phyloP scores from a whole-genome alignment of 768 basidiomycete species.

The Naganishia friedmannii region DNA sequence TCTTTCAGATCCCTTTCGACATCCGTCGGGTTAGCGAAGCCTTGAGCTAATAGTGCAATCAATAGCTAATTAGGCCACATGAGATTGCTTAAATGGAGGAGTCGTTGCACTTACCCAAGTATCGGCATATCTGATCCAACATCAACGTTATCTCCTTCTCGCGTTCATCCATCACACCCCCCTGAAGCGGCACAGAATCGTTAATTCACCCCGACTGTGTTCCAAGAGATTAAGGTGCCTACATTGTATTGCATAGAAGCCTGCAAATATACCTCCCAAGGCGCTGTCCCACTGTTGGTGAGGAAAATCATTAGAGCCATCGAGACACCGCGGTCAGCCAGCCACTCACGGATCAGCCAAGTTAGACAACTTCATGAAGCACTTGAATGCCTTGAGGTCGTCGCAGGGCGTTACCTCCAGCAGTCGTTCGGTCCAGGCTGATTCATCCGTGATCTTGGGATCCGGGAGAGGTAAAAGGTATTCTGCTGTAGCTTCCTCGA shows the following conservation, averaged over 20 bases:
- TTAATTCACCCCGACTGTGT: background rate
- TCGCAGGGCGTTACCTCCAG: conserved; percentile 70
- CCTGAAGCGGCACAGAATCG: conserved; percentile 57
- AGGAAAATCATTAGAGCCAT: background rate
- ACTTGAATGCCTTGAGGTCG: conserved; percentile 60
- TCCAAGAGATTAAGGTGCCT: conserved; percentile 44
- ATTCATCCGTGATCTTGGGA: conserved; percentile 60
- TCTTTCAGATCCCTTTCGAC: conserved; percentile 71
- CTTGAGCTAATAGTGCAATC: background rate
- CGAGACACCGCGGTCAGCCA: background rate
- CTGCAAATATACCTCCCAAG: conserved; percentile 67
- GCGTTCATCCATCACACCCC: conserved; percentile 82
- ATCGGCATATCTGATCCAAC: conserved; percentile 60
- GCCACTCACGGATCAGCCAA: conserved; percentile 63
- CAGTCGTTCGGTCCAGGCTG: conserved; percentile 76
- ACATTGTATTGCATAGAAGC: conserved; percentile 81
- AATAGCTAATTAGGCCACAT: background rate
- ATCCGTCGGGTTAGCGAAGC: conserved; percentile 63
- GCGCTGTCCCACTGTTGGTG: conserved; percentile 57
- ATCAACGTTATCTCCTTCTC: conserved; percentile 63
- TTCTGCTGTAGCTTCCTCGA: conserved; percentile 69
- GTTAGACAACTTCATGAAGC: conserved; percentile 63
- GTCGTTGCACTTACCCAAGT: conserved; percentile 60
- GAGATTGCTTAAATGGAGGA: background rate
- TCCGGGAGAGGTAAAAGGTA: conserved; percentile 76